Evolutionary conservation across 139 green algal species (phyloP), one percentile per base, ranked within the genome.

Genomic region (Chlamydomonas asymmetrica): DNA sequence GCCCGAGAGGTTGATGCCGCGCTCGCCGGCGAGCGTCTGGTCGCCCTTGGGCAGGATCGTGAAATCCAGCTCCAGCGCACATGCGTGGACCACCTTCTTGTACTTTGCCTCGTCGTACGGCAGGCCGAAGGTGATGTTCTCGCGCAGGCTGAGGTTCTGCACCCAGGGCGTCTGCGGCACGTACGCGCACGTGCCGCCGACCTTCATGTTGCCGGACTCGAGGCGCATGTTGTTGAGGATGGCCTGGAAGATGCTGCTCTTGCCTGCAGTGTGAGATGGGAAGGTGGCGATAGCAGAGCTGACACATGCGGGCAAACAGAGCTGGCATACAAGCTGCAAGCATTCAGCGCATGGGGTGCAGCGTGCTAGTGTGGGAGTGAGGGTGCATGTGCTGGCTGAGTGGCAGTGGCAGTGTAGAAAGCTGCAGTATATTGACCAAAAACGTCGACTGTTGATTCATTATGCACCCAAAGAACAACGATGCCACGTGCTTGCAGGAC

Each of bases 1-100:
- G 32, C 87, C 87, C 43, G 82, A 91, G 43, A 92, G 63, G 74
- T 92, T 92, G 79, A 92, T 91, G 64, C 88, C 88, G n/a, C 87
- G 85, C 77, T 89, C 80, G 31, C 87, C 87, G 16, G 85, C 87
- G 75, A 87, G 81, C 65, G 69, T 80, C 37, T 61, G n/a, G 65
- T 91, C 85, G n/a, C 85, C 85, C 48, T 77, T 78, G 57, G 78
- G 73, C 62, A 81, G 74, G 50, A 89, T 85, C 66, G 83, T 65
- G 1, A 88, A 62, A 60, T 88, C 84, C 27, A 88, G 77, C 76
- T 88, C 84, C 50, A 88, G 74, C 4, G 84, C 84, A 56, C 80
- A 85, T 5, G 80, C 84, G 40, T 86, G 84, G 27, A 88, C 70
- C 16, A 84, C 78, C 71, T 66, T 52, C 66, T 84, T 63, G 50